Conservation (phyloP, 495 filamentous ascomycete species). For the Amniculicola lignicola region DNA sequence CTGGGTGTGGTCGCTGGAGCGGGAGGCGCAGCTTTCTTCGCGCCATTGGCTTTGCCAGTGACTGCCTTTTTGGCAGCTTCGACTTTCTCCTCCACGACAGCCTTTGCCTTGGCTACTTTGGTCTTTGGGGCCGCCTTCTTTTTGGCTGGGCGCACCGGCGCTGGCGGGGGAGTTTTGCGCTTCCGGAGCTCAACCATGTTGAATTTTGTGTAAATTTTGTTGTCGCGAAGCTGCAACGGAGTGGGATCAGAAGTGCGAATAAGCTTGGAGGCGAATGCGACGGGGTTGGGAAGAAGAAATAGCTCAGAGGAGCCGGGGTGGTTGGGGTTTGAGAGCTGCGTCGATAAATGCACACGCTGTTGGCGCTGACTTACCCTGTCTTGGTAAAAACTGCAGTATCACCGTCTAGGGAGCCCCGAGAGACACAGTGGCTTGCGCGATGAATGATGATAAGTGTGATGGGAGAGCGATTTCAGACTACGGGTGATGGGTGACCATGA, state of each 20-base stretch:
- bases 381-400: conserved; percentile 14
- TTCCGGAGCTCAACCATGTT: conserved; percentile 44
- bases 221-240: conserved; percentile 21
- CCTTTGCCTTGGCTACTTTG: conserved; percentile 30
- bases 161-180: conserved; percentile 42
- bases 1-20: conserved; percentile 19
- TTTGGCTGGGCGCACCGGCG: conserved; percentile 36
- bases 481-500: no score
- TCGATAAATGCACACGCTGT: conserved; percentile 19
- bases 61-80: conserved; percentile 30
- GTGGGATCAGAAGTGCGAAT: conserved; percentile 16
- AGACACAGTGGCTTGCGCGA: conserved; percentile 8
- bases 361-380: conserved; percentile 28
- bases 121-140: conserved; percentile 37
- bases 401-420: conserved; percentile 8
- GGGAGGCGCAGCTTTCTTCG: background rate
- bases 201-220: background rate
- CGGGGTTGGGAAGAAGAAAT: background rate
- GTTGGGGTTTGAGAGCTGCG: conserved; percentile 18
- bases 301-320: conserved; percentile 5
- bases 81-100: conserved; percentile 18
- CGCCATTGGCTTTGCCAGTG: conserved; percentile 14
- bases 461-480: no score
- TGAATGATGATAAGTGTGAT: background rate
- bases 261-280: background rate